Evolutionary conservation across 441 rosid genomes (phyloP), one percentile per base, ranked within the genome.

Genomic region (Viola pubescens): DNA sequence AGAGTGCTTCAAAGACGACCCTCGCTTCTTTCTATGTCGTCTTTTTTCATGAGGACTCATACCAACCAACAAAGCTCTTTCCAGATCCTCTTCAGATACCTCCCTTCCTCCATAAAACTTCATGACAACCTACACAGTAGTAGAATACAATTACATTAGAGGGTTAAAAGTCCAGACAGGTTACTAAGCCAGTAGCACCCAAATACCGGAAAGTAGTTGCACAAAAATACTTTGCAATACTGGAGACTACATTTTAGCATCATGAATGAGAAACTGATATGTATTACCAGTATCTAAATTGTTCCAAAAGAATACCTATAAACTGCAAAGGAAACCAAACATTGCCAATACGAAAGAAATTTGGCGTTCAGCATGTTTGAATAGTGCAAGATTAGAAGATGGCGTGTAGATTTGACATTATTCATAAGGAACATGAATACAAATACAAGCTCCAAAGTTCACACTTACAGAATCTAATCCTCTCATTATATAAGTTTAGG

Each of bases 21-120:
- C 86, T 73, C 76, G 82, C 79, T 82, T 92, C 81, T 86, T 83
- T 73, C 76, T 78, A 38, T 77, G 69, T 65, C 82, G 74, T 73
- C 87, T 82, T 77, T 79, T 80, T 75, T 86, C 96, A 37, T 88
- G 86, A 68, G 97, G 84, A 71, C 92, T 87, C 89, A 89, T 81
- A 63, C 97, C 97, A 51, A 84, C 83, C 60, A 82, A 76, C 77
- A 94, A 65, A 72, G 96, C 98, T 68, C 69, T 81, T 71, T 88
- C 92, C 75, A 89, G 74, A 79, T 89, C 98, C 61, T 85, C 85
- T 56, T 79, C 69, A 3, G 83, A 74, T 83, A 92, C 77, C 64
- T 92, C 85, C 58, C 95, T 78, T 72, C 96, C 92, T 47, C 98
- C 97, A 57, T 88, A 90, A 73, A 82, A 89, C 72, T 70, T 83